Evolutionary conservation across 345 rosid species (phyloP).

Genomic region (Tarenaya hassleriana): DNA sequence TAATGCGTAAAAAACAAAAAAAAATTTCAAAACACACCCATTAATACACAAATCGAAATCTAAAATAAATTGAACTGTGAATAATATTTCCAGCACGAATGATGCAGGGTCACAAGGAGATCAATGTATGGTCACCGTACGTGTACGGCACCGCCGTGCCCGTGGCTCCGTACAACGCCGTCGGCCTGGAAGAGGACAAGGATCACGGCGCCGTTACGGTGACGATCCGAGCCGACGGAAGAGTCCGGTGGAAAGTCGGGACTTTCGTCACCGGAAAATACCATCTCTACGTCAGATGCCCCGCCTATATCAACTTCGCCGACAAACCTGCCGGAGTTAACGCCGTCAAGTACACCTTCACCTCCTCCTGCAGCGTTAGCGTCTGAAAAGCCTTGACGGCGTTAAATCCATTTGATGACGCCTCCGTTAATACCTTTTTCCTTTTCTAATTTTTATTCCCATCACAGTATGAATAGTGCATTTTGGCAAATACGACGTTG

Average conservation of each 20-base stretch:
- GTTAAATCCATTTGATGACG: slow-evolving; percentile 1
- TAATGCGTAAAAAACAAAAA: too few species aligned
- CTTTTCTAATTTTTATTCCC: not conserved
- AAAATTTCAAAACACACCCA: too few species aligned
- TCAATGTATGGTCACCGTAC: slow-evolving; percentile 76
- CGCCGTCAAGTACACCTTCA: slow-evolving; percentile 63
- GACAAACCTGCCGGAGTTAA: slow-evolving; percentile 41
- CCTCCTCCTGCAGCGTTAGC: slow-evolving; percentile 53
- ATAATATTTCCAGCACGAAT: too few species aligned
- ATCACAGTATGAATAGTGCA: slow-evolving; percentile 13
- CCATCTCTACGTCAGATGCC: slow-evolving; percentile 56
- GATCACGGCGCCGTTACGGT: slow-evolving; percentile 36
- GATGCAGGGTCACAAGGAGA: slow-evolving; percentile 47
- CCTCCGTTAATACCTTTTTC: not conserved
- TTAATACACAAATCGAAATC: too few species aligned
- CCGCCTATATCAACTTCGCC: slow-evolving; percentile 49
- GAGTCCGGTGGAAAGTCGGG: slow-evolving; percentile 80
- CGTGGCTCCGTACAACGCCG: slow-evolving; percentile 60
- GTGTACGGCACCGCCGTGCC: slow-evolving; percentile 61
- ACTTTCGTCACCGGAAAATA: slow-evolving; percentile 51
- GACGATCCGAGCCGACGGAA: slow-evolving; percentile 59
- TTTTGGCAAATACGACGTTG: slow-evolving; percentile 22
- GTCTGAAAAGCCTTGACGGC: slow-evolving; percentile 34
- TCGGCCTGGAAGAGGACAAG: slow-evolving; percentile 44
- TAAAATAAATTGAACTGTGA: too few species aligned